A percentile compares a stretch with the other conserved stretches of the same genome.
phyloP scores from a whole-genome alignment of 805 yeast genomes.

The Isabelozyma heimii region DNA sequence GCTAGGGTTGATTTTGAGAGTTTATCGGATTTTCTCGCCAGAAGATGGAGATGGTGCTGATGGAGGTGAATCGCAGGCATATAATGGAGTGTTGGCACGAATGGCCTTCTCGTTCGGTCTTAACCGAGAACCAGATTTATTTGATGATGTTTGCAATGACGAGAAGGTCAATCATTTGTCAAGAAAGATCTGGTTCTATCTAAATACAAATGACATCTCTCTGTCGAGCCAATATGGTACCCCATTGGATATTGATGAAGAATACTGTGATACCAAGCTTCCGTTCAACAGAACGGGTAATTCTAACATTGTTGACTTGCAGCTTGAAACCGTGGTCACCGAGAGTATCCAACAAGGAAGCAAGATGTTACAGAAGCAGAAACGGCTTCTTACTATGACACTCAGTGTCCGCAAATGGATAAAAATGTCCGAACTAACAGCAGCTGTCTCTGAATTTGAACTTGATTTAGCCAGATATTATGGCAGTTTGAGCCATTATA shows the following conservation, averaged over 20 bases:
- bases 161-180: constrained; percentile 21
- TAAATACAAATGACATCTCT: constrained; percentile 25
- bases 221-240: constrained; percentile 33
- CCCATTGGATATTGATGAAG: constrained; percentile 28
- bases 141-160: constrained; percentile 25
- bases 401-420: constrained; percentile 15
- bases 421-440: constrained; percentile 16
- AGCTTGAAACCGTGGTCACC: constrained; percentile 35
- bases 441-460: constrained; percentile 35
- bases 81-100: constrained; percentile 55
- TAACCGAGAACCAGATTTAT: constrained; percentile 63
- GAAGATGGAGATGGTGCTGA: constrained; percentile 60
- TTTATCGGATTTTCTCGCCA: constrained; percentile 50
- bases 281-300: constrained; percentile 35
- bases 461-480: constrained; percentile 22
- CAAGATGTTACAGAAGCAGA: constrained; percentile 25
- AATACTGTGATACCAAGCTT: constrained; percentile 23
- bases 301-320: constrained; percentile 30
- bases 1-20: constrained; percentile 49
- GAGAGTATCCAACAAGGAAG: constrained; percentile 24
- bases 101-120: constrained; percentile 67
- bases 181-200: constrained; percentile 37
- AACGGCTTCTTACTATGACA: constrained; percentile 19
- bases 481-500: constrained; percentile 20
- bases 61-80: constrained; percentile 58